phyloP scores from a whole-genome alignment of 106 monocot genomes.

The Allium cepa region DNA sequence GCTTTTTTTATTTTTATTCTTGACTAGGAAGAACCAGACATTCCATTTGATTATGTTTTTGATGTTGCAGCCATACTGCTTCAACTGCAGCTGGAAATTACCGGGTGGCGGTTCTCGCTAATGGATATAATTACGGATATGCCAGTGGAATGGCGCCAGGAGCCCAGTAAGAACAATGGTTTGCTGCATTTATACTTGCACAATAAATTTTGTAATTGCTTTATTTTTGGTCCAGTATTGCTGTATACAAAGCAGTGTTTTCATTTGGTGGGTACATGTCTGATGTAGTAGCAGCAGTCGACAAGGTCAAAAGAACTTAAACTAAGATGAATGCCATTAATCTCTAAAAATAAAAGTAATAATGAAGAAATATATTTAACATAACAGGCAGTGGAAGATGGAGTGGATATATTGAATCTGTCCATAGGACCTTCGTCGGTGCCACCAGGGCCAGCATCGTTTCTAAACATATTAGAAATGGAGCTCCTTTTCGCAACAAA shows the following conservation, averaged over 20 bases:
- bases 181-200: not conserved
- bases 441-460: constrained; percentile 50
- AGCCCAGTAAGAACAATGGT: constrained; percentile 30
- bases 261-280: constrained; percentile 80
- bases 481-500: constrained; percentile 62
- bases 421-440: constrained; percentile 47
- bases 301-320: constrained; percentile 33
- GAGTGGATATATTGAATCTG: constrained; percentile 66
- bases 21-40: no score
- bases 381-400: constrained; percentile 78
- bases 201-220: not conserved
- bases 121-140: constrained; percentile 49
- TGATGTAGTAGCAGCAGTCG: constrained; percentile 79
- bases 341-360: no score
- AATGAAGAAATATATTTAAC: no score
- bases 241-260: constrained; percentile 70
- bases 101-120: constrained; percentile 24
- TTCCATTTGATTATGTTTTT: constrained; percentile 2
- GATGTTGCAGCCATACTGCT: constrained; percentile 43
- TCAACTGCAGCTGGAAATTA: constrained; percentile 58
- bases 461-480: constrained; percentile 62
- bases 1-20: no score
- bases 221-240: constrained; percentile 28
- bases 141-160: constrained; percentile 70
- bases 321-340: no score